phyloP scores from a whole-genome alignment of 2,329 filamentous ascomycete genomes.

The Aspergillus carbonarius region DNA sequence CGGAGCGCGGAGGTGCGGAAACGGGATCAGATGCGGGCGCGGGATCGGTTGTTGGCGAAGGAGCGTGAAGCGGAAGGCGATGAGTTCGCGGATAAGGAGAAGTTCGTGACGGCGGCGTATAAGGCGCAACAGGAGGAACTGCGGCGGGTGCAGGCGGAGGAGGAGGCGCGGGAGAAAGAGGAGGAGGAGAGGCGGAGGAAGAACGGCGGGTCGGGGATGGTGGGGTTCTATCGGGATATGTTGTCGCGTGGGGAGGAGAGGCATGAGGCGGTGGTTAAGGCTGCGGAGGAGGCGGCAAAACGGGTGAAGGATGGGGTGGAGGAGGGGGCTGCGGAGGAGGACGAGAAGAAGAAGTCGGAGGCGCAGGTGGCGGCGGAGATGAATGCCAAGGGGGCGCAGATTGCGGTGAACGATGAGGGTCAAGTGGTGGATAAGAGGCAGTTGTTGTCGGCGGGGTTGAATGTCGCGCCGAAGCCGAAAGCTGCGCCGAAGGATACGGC shows the following conservation, averaged over 20 bases:
- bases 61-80: constrained; percentile 67
- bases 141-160: constrained; percentile 58
- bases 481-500: constrained; percentile 14
- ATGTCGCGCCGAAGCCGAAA: constrained; percentile 58
- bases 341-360: constrained; percentile 47
- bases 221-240: constrained; percentile 61
- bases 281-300: constrained; percentile 47
- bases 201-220: constrained; percentile 55
- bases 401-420: constrained; percentile 63
- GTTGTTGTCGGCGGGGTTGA: constrained; percentile 61
- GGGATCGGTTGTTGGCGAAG: constrained; percentile 59
- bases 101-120: constrained; percentile 65
- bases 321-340: constrained; percentile 28
- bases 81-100: constrained; percentile 65
- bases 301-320: constrained; percentile 31
- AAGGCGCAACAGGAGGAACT: constrained; percentile 64
- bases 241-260: constrained; percentile 58
- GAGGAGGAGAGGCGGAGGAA: constrained; percentile 55
- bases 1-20: constrained; percentile 62
- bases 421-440: constrained; percentile 65
- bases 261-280: constrained; percentile 58
- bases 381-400: constrained; percentile 50
- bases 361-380: constrained; percentile 57
- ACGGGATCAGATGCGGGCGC: constrained; percentile 61
- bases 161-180: constrained; percentile 57